A percentile compares a stretch with the other conserved stretches of the same genome.
These are phyloP conservation scores for Carallia pectinifolia DNA, from an alignment of 345 rosid genomes.

Conservation along the genomic window DNA sequence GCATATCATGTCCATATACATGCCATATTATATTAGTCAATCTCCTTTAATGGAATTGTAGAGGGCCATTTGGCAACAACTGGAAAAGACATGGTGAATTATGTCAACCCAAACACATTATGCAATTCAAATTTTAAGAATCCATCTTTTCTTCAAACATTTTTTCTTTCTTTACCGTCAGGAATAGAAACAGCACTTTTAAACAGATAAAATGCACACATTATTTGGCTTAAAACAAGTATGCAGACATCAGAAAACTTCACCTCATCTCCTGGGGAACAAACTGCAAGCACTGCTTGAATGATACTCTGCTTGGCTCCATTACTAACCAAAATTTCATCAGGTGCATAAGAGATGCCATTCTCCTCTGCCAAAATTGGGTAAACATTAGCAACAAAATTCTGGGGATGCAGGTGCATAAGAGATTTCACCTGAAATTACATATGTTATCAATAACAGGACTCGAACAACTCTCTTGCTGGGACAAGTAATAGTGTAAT, in stretches of 20 bases:
- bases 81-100: background rate
- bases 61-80: background rate
- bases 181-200: no score
- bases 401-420: no score
- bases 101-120: background rate
- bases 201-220: background rate
- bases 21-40: no score
- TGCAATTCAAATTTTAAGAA: background rate
- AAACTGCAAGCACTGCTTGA: constrained; percentile 90
- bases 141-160: no score
- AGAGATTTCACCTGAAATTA: background rate
- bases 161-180: no score
- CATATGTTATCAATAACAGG: background rate
- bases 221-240: background rate
- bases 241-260: constrained; percentile 1
- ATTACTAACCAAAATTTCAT: constrained; percentile 88
- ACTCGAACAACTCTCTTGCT: background rate
- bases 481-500: background rate
- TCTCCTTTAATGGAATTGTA: background rate
- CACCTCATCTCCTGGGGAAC: constrained; percentile 98
- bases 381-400: background rate
- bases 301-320: constrained; percentile 85
- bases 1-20: no score
- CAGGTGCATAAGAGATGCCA: constrained; percentile 71
- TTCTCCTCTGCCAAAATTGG: constrained; percentile 62